Evolutionary conservation across 192 early-diverging fungal species (phyloP).

Genomic region (Funneliformis geosporum): DNA sequence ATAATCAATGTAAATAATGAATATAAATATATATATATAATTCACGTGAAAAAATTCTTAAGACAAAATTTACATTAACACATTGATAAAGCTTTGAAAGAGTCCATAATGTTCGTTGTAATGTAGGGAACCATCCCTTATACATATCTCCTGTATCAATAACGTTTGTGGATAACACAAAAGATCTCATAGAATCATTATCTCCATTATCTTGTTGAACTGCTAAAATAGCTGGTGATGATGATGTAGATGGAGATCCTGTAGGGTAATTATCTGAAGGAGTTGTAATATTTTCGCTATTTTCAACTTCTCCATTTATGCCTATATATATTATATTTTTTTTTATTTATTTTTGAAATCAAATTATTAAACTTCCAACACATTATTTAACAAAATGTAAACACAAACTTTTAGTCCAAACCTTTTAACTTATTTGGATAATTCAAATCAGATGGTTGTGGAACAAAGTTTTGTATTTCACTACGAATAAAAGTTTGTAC

Average conservation of each 20-base stretch:
- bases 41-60: neutral
- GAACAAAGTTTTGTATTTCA: conserved; percentile 77
- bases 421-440: conserved; percentile 45
- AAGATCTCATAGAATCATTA: conserved; percentile 30
- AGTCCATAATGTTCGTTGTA: conserved; percentile 79
- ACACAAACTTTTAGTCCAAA: conserved; percentile 1
- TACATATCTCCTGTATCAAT: conserved; percentile 42
- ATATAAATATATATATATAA: conserved; percentile 1
- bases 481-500: conserved; percentile 76
- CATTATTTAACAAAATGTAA: too few relatives aligned
- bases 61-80: conserved; percentile 57
- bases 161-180: conserved; percentile 36
- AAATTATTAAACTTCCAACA: neutral
- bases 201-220: conserved; percentile 26
- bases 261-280: neutral
- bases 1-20: neutral
- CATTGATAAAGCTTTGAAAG: conserved; percentile 77
- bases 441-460: conserved; percentile 68
- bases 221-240: conserved; percentile 15
- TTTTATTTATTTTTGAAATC: neutral
- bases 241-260: neutral
- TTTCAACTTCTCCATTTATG: neutral
- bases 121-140: conserved; percentile 77
- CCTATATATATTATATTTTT: neutral
- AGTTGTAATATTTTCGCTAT: neutral